Base-by-base conservation (phyloP, 1,284 basidiomycete genomes). In the Ustilago lituana region DNA sequence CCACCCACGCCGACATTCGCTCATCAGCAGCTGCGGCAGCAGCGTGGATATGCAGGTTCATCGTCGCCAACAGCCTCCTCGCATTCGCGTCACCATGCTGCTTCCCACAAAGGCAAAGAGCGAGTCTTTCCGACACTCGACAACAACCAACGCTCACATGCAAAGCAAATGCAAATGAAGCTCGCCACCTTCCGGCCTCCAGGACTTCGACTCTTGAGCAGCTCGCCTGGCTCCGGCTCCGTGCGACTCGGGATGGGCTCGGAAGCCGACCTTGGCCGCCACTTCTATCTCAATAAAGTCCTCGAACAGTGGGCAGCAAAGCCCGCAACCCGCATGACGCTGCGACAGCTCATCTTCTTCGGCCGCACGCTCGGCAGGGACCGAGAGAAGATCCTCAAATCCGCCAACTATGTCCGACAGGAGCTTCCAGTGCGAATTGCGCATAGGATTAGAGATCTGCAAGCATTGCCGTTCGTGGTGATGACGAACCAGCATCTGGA, bases 381-480 rank as follows among this genome's bases (percentile, higher is more conserved):
- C 39, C 55, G 72, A 1, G 65, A 73, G 5, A 75, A 74, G 48
- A 74, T 79, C 32, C 60, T 79, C 20, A 79, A 73, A 53, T 91
- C 89, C 64, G 92, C 91, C 65, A 93, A 94, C 82, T 93, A 93
- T 83, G 91, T 95, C 29, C 88, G 92, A 43, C 90, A 90, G 12
- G 93, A 95, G 79, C 84, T 95, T 8, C 91, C 93, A 12, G 88
- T 93, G 14, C 88, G 93, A 41, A 90, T 95, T 79, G 90, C 92
- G 4, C 93, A 94, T 82, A 87, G 93, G 38, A 85, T 95, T 61
- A 87, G 91, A 57, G 93, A 95, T 77, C 85, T 95, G 72, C 93
- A 95, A 83, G 85, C 88, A 2, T 84, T 95, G 35, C 93, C 93
- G 0, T 94, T 91, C 78, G 88, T 92, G 23, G 92, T 93, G 9